Evolutionary conservation across 208 protist species (phyloP).

Genomic region (Leishmania lainsoni): DNA sequence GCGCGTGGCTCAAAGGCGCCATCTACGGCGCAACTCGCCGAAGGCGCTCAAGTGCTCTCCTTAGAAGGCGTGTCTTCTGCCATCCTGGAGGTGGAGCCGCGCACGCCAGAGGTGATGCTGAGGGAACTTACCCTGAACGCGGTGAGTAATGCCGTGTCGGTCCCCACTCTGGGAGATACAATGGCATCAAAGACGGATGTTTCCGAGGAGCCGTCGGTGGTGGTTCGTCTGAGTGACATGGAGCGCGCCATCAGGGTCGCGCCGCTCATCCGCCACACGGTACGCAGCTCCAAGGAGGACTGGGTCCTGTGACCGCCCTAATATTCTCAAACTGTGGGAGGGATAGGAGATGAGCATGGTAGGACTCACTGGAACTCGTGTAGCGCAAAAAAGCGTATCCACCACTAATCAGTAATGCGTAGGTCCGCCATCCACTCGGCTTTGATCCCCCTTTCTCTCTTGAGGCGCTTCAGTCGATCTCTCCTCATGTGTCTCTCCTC

Average conservation of each 20-base stretch:
- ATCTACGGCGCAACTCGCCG: constrained; percentile 2
- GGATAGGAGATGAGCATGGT: background rate
- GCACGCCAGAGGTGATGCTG: constrained; percentile 67
- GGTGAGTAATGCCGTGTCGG: constrained; percentile 1
- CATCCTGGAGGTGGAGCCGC: constrained; percentile 62
- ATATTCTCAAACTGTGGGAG: background rate
- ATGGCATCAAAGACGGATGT: background rate
- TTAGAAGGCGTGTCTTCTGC: constrained; percentile 48
- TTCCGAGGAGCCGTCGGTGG: constrained; percentile 24
- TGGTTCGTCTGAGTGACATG: constrained; percentile 61
- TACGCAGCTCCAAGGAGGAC: constrained; percentile 26
- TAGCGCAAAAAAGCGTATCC: background rate
- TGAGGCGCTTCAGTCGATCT: background rate
- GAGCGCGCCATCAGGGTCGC: constrained; percentile 52
- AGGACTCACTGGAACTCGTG: background rate
- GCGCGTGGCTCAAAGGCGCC: background rate
- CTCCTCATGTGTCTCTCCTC: background rate
- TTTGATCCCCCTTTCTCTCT: background rate
- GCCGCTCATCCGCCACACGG: constrained; percentile 63
- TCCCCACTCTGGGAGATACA: background rate
- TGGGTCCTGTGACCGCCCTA: constrained; percentile 30
- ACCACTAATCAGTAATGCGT: background rate
- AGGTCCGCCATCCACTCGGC: background rate
- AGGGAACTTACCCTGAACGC: constrained; percentile 71
- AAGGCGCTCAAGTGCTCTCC: constrained; percentile 39